These are phyloP conservation scores for Hirschioporus abietinus DNA, from an alignment of 768 basidiomycete genomes.

Conservation along the genomic window DNA sequence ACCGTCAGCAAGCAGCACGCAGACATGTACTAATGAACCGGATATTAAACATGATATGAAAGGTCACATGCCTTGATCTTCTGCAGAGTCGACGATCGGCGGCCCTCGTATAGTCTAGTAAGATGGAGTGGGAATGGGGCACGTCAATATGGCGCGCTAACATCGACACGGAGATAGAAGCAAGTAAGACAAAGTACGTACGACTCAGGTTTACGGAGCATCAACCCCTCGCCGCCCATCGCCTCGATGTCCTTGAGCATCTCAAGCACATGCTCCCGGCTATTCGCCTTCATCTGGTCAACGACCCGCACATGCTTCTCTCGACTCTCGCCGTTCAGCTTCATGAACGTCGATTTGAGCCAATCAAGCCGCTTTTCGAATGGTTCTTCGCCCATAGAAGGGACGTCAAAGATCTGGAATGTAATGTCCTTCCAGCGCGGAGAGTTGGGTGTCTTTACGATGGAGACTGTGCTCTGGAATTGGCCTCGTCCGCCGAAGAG, in stretches of 20 bases:
- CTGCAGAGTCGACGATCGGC: slow-evolving; percentile 41
- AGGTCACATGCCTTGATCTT: slow-evolving; percentile 45
- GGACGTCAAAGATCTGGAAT: slow-evolving; percentile 58
- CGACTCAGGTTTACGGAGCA: slow-evolving; percentile 49
- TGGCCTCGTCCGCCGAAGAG: slow-evolving; percentile 52
- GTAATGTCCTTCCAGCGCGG: slow-evolving; percentile 51
- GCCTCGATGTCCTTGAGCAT: slow-evolving; percentile 49
- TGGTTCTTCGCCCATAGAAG: slow-evolving; percentile 37
- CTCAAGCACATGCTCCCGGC: slow-evolving; percentile 47
- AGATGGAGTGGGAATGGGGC: neutral
- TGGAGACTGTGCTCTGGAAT: slow-evolving; percentile 54
- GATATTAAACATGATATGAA: neutral
- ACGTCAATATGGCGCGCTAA: slow-evolving; percentile 4
- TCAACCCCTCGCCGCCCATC: slow-evolving; percentile 54
- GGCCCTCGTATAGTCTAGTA: slow-evolving; percentile 43
- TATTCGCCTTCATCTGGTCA: slow-evolving; percentile 39
- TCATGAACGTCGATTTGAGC: slow-evolving; percentile 26
- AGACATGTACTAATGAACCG: slow-evolving; percentile 1
- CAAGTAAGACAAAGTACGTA: slow-evolving; percentile 21
- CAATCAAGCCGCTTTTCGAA: slow-evolving; percentile 48
- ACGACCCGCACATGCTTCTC: slow-evolving; percentile 34
- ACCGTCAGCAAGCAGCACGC: slow-evolving; percentile 1
- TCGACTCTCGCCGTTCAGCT: slow-evolving; percentile 37
- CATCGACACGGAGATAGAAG: neutral
- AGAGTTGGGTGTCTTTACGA: slow-evolving; percentile 54